These are phyloP conservation scores for Tolypocladium sp. DNA, from an alignment of 2,329 filamentous ascomycete genomes.

Conservation along the genomic window DNA sequence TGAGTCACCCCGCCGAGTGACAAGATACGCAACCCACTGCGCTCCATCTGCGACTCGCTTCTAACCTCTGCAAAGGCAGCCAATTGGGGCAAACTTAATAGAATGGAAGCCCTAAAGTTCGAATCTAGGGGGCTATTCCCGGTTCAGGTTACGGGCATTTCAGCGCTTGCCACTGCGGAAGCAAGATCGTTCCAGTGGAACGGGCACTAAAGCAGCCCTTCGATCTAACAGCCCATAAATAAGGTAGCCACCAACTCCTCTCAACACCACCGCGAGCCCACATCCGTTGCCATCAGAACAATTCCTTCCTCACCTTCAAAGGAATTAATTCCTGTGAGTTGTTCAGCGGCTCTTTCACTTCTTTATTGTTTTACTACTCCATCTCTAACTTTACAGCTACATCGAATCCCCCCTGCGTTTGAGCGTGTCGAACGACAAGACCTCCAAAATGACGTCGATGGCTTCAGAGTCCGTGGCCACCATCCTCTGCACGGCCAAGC, in stretches of 20 bases:
- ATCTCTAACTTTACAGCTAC: not conserved
- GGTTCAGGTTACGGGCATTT: not conserved
- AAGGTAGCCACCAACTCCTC: not conserved
- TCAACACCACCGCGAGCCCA: not conserved
- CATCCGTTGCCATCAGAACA: too few relatives aligned
- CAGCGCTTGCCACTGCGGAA: not conserved
- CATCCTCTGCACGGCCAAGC: constrained; percentile 56
- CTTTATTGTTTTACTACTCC: not conserved
- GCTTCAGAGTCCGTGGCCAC: constrained; percentile 39
- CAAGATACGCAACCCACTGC: not conserved
- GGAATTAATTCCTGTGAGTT: too few relatives aligned
- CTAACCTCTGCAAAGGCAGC: not conserved
- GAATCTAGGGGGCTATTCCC: not conserved
- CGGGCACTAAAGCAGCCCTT: not conserved
- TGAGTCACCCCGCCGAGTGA: constrained; percentile 7
- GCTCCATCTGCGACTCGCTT: not conserved
- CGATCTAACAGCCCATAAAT: not conserved
- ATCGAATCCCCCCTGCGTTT: not conserved
- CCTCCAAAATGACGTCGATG: constrained; percentile 34
- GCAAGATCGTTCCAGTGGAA: not conserved
- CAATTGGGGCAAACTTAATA: not conserved
- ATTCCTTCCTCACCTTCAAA: too few relatives aligned
- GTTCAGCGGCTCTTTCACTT: too few relatives aligned
- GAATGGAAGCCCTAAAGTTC: not conserved
- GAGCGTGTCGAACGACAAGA: not conserved